Base-by-base conservation (phyloP, 108 stramenopile genomes). In the Conticribra guillardii region DNA sequence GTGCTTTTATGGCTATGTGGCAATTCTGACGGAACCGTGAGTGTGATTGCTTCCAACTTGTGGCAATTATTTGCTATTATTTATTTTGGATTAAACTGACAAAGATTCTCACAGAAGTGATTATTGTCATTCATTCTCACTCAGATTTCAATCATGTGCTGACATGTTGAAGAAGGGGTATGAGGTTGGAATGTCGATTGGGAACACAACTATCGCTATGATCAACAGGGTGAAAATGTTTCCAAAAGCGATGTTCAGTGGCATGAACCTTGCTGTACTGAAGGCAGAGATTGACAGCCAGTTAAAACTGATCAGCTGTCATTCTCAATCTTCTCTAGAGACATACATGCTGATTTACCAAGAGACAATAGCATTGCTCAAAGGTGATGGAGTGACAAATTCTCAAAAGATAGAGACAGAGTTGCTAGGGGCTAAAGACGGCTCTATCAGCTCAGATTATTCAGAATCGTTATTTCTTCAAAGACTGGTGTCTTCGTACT, bases 21-120 rank as follows among this genome's bases (percentile, higher is more conserved):
- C 61, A 17, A 2, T 27, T 22, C 45, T 47, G 24, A 48, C 46
- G 2, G 46, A 62, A 47, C 61, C 61, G n/a, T n/a, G n/a, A n/a
- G n/a, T n/a, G n/a, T n/a, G n/a, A n/a, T n/a, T n/a, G n/a, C n/a
- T n/a, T n/a, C n/a, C n/a, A n/a, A n/a, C n/a, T n/a, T n/a, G n/a
- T n/a, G n/a, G n/a, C n/a, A n/a, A n/a, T n/a, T n/a, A n/a, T n/a
- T n/a, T n/a, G n/a, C n/a, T n/a, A n/a, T n/a, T n/a, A n/a, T n/a
- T n/a, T n/a, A n/a, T n/a, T n/a, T n/a, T n/a, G n/a, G n/a, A n/a
- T n/a, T n/a, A n/a, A n/a, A n/a, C n/a, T n/a, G n/a, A n/a, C n/a
- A n/a, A n/a, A n/a, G n/a, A n/a, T n/a, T n/a, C n/a, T n/a, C n/a
- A n/a, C n/a, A n/a, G n/a, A n/a, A n/a, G n/a, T n/a, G n/a, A n/a